Base-by-base conservation (phyloP, 495 filamentous ascomycete species). In the Niebla homalea region DNA sequence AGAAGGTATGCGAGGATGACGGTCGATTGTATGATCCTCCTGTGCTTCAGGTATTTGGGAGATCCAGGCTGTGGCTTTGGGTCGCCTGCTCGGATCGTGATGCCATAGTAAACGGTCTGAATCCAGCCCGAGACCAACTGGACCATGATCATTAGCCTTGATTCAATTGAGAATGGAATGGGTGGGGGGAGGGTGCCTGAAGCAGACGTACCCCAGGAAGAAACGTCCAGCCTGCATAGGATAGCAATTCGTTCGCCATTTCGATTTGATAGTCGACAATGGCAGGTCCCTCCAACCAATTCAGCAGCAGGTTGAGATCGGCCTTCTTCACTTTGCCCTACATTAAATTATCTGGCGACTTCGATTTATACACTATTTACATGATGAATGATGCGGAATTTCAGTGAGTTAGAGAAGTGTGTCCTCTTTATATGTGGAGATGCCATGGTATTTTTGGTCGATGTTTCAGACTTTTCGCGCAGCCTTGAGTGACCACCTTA, bases 31-130 rank as follows among this genome's bases (percentile, higher is more conserved):
- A 94, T 89, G 57, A 79, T 77, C 22, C 81, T 84, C 37, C 87
- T 80, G 65, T 94, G 84, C 16, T 76, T 74, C 52, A 70, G 68
- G 59, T 74, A 87, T 57, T 78, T 76, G 0, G 81, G 74, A 2
- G 78, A 78, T 50, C 84, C 83, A 0, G 85, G 88, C 35, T 74
- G 69, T 1, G 92, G 92, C 38, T 78, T 81, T 19, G 81, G 84
- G 53, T 93, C 84, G 55, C 92, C 92, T 23, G 88, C 92, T 56
- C 92, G 89, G 58, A 94, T 90, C 16, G 86, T 85, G 54, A 97
- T 70, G 60, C 81, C 71, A 72, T 96, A 98, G 70, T 86, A 94
- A 55, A 94, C 63, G 42, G 71, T 74, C 57, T 96, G 87, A 11
- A 87, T 56, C 69, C 83, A 85, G 54, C 79, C 78, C 48, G 87